Base-by-base conservation (phyloP, 257 asterid species). In the Lycium ferocissimum region DNA sequence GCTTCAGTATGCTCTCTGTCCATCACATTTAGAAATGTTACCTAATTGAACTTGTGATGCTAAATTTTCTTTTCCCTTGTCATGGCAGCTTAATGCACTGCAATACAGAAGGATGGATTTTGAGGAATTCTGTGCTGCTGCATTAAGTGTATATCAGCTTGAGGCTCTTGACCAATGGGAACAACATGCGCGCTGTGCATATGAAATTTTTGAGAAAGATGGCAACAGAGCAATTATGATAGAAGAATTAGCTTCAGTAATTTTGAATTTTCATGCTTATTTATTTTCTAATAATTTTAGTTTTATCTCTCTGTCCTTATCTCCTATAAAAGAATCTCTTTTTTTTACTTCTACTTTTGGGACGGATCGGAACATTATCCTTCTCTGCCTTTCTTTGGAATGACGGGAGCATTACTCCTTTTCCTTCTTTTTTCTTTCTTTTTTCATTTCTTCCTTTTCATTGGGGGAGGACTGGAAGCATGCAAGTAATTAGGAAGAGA, bases 31-130 rank as follows among this genome's bases (percentile, higher is more conserved):
- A 43, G 33, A 26, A 26, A 26, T 26, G 51, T 37, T 15, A 47
- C 66, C 62, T 66, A 33, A 66, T 43, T 66, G 62, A 14, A 59
- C 43, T 38, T 67, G 75, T 49, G 53, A 17, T 88, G 71, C 84
- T 90, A 72, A 89, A 37, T 63, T 49, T 20, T 66, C 53, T 73
- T n/a, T 26, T 69, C 87, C 83, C 69, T 83, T 38, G 83, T 83
- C 9, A 9, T 38, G 70, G 70, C 89, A 96, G 98, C 94, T 96
- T 61, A 94, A 89, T 87, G 96, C 95, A 49, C 98, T 96, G 70
- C 97, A 96, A 81, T 96, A 96, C 84, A 88, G 99, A 91, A 93
- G 96, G 87, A 94, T 96, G 98, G 95, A 96, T 89, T 96, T 94
- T 47, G 99, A 94, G 89, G 99, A 96, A 87, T 94, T 96, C 90